Base-by-base conservation (phyloP, 2,329 filamentous ascomycete species). In the Nemania serpens region DNA sequence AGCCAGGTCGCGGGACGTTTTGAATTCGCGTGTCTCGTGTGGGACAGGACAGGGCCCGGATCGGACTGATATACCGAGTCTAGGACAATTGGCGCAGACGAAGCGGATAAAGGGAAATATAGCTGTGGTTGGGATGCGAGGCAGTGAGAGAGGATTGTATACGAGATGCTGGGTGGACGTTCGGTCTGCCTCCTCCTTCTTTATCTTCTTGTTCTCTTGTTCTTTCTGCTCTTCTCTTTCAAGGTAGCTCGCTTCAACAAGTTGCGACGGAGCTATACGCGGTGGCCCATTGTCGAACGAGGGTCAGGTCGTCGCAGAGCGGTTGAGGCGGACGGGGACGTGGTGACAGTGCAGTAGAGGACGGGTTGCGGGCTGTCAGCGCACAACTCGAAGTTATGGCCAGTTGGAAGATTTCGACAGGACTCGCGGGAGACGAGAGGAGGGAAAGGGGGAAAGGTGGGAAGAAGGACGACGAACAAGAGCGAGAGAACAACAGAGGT, bases 201-300 rank as follows among this genome's bases (percentile, higher is more conserved):
- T 55, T 39, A 46, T 42, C 25, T 51, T 60, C 37, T 33, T 42
- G 9, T 39, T 36, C 43, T 41, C 33, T 51, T 29, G 33, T 48
- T 45, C 37, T 39, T 39, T 54, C 54, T 62, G 61, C 51, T 61
- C 51, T 59, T 61, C 48, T 55, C 51, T 57, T 62, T 61, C 59
- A 47, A 48, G 39, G 54, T 52, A 61, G 46, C 58, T 61, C 45
- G 58, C 64, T 66, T 70, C 66, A 66, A 69, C 63, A 61, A 60
- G 66, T 69, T 70, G 69, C 69, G 69, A 72, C 70, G 62, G 67
- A 65, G 66, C 65, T 72, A 73, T 68, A 66, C 64, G 69, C 66
- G 67, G 67, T 55, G 61, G 69, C 71, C 70, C 71, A 73, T 73
- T 55, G 69, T 73, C 63, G 58, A 62, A 55, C 66, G 63, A 53